phyloP scores from a whole-genome alignment of 2,329 filamentous ascomycete species.

The Plectosphaerella plurivora region DNA sequence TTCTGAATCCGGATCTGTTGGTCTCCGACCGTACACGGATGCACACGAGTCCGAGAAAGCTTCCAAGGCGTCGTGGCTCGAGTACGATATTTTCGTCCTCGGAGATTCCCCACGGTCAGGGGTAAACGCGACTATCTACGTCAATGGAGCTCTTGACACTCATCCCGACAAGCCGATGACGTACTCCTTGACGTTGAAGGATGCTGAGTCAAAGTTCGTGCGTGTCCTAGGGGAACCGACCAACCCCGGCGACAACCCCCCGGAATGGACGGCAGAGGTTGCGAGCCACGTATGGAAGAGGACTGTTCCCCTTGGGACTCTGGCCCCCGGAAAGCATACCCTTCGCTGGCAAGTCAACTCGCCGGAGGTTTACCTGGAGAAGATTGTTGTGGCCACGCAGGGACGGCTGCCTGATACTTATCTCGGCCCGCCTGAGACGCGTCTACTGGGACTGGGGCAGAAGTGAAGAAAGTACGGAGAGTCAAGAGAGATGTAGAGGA shows the following conservation, averaged over 20 bases:
- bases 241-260: slow-evolving; percentile 34
- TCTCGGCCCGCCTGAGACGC: slow-evolving; percentile 22
- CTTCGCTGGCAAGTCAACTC: slow-evolving; percentile 20
- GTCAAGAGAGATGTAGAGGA: too few species aligned
- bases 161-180: slow-evolving; percentile 40
- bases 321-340: slow-evolving; percentile 16
- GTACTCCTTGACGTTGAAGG: slow-evolving; percentile 38
- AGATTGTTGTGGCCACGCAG: slow-evolving; percentile 20
- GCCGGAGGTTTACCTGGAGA: slow-evolving; percentile 26
- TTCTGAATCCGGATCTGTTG: slow-evolving; percentile 9
- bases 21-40: slow-evolving; percentile 4
- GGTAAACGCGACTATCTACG: slow-evolving; percentile 19
- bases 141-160: slow-evolving; percentile 36
- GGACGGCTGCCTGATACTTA: slow-evolving; percentile 17
- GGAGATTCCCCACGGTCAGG: neutral
- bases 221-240: slow-evolving; percentile 32
- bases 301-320: slow-evolving; percentile 14
- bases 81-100: slow-evolving; percentile 23
- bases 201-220: slow-evolving; percentile 19
- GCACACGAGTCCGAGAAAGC: neutral
- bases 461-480: neutral
- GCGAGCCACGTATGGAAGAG: slow-evolving; percentile 42
- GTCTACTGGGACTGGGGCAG: neutral
- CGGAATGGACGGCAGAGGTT: slow-evolving; percentile 40
- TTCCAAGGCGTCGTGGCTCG: slow-evolving; percentile 11